These are phyloP conservation scores for Brachypodium distachyon DNA, from an alignment of 202 grass and related monocot species.

Conservation along the genomic window DNA sequence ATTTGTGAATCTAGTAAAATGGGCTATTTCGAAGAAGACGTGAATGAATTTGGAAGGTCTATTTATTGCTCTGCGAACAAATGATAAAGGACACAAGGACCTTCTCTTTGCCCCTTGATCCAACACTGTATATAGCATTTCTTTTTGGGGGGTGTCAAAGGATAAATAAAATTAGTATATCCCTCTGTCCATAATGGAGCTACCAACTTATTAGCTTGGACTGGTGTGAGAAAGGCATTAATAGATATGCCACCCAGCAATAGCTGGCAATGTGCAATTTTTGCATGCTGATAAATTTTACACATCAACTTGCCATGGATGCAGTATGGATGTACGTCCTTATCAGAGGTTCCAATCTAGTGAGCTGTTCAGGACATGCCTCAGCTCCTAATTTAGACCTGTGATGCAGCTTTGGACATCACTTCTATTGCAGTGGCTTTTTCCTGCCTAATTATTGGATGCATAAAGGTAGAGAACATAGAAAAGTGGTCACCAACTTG, in stretches of 20 bases:
- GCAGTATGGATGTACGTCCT: too few species aligned
- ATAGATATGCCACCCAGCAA: not conserved
- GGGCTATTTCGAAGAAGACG: too few species aligned
- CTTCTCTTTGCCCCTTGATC: too few species aligned
- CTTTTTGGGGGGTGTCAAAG: too few species aligned
- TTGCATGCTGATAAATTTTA: not conserved
- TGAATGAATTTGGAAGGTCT: too few species aligned
- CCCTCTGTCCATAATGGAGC: too few species aligned
- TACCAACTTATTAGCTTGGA: too few species aligned
- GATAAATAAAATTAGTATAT: too few species aligned
- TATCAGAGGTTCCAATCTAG: slow-evolving; percentile 8
- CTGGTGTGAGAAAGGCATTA: not conserved
- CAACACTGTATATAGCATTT: too few species aligned
- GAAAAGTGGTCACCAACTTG: not conserved
- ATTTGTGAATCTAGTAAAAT: too few species aligned
- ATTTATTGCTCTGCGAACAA: too few species aligned
- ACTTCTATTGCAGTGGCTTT: not conserved
- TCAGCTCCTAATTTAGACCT: slow-evolving; percentile 16
- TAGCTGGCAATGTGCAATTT: slow-evolving; percentile 22
- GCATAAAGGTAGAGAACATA: not conserved
- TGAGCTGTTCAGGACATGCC: slow-evolving; percentile 17
- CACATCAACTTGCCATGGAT: slow-evolving; percentile 12
- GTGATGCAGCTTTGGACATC: slow-evolving; percentile 13
- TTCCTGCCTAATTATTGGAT: slow-evolving; percentile 27
- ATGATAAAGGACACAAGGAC: too few species aligned